Evolutionary conservation across 371 early-diverging fungal species (phyloP).

Genomic region (Zychaea mexicana): DNA sequence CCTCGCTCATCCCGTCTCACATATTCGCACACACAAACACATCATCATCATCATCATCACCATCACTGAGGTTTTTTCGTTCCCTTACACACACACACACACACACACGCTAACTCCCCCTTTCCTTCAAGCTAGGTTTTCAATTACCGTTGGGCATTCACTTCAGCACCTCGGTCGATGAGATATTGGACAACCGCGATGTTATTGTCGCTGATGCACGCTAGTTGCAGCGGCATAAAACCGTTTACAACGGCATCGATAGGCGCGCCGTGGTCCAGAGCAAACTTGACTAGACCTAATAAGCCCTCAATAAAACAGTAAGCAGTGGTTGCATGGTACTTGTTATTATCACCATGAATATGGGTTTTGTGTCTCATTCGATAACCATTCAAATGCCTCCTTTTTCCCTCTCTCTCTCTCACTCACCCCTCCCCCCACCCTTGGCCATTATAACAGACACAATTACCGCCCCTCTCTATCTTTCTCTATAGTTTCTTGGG

Average conservation of each 20-base stretch:
- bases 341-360: not conserved
- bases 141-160: constrained; percentile 62
- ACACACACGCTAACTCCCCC: not conserved
- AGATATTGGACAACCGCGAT: constrained; percentile 70
- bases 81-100: not conserved
- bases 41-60: no score
- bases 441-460: no score
- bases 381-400: no score
- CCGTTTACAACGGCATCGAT: constrained; percentile 73
- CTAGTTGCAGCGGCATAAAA: constrained; percentile 70
- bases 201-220: constrained; percentile 66
- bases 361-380: no score
- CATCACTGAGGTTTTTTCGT: no score
- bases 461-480: no score
- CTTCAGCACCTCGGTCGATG: constrained; percentile 73
- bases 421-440: no score
- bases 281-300: constrained; percentile 69
- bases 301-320: not conserved
- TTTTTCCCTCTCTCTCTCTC: no score
- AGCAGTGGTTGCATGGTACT: no score
- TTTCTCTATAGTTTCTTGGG: no score
- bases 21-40: no score
- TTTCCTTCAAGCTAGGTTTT: not conserved
- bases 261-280: constrained; percentile 71
- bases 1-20: no score